These are phyloP conservation scores for Diutina sp. DNA, from an alignment of 1,139 yeast species.

Conservation along the genomic window DNA sequence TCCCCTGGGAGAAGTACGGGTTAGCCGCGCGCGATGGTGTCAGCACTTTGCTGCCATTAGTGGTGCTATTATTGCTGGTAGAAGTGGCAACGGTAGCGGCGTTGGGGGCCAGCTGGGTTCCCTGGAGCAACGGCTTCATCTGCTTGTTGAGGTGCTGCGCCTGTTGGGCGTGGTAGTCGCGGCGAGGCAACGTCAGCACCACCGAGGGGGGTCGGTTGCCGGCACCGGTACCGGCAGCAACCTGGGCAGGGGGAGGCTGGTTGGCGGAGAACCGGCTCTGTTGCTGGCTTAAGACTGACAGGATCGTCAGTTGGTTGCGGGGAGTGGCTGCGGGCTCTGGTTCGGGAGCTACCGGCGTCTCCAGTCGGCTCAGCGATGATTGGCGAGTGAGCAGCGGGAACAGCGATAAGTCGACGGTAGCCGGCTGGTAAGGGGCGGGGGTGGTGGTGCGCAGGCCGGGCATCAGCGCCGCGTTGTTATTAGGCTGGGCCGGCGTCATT, in stretches of 20 bases:
- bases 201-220: not conserved
- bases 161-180: not conserved
- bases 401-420: conserved; percentile 38
- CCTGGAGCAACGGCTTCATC: not conserved
- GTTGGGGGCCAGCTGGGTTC: not conserved
- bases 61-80: not conserved
- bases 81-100: not conserved
- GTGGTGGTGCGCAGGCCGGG: not conserved
- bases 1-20: not conserved
- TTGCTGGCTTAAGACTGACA: not conserved
- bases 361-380: not conserved
- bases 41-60: not conserved
- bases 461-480: not conserved
- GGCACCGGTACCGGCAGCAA: not conserved
- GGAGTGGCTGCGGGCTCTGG: not conserved
- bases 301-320: not conserved
- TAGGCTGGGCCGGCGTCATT: not conserved
- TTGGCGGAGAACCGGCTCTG: not conserved
- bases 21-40: not conserved
- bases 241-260: not conserved
- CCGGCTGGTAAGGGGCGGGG: conserved; percentile 32
- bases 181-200: not conserved
- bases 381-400: conserved; percentile 37
- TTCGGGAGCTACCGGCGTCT: not conserved
- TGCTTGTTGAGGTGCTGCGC: not conserved